phyloP scores from a whole-genome alignment of 2,329 filamentous ascomycete species.

The Hypoxylon sp. region DNA sequence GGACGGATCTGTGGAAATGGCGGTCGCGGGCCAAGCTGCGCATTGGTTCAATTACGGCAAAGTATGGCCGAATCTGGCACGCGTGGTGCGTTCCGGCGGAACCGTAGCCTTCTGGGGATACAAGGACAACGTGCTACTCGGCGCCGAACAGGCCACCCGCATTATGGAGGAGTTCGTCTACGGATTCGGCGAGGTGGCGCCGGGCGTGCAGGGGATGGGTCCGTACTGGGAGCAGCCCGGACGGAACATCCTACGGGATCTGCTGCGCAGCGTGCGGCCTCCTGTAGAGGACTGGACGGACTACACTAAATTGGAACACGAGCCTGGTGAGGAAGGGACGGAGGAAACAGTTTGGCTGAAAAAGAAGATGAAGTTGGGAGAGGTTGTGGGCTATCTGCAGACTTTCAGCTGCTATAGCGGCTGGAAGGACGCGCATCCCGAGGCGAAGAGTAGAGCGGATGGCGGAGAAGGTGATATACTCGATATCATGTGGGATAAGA shows the following conservation, averaged over 20 bases:
- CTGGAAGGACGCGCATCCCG: slow-evolving; percentile 69
- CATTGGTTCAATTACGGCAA: slow-evolving; percentile 73
- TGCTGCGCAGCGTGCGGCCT: slow-evolving; percentile 64
- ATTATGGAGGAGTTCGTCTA: slow-evolving; percentile 69
- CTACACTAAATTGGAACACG: slow-evolving; percentile 66
- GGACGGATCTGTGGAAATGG: slow-evolving; percentile 64
- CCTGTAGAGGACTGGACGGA: slow-evolving; percentile 64
- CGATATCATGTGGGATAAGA: slow-evolving; percentile 71
- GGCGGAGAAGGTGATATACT: slow-evolving; percentile 71
- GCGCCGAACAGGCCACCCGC: slow-evolving; percentile 62
- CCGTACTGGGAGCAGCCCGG: slow-evolving; percentile 72
- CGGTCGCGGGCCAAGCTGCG: slow-evolving; percentile 66
- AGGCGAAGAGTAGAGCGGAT: slow-evolving; percentile 59
- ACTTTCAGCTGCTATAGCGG: slow-evolving; percentile 70
- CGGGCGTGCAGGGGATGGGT: slow-evolving; percentile 63
- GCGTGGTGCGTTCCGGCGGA: slow-evolving; percentile 66
- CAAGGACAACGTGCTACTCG: slow-evolving; percentile 70
- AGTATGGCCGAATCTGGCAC: slow-evolving; percentile 66
- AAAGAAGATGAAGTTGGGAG: slow-evolving; percentile 65
- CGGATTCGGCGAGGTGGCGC: slow-evolving; percentile 58
- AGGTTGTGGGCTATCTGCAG: slow-evolving; percentile 70
- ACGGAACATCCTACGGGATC: slow-evolving; percentile 63
- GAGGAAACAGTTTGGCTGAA: slow-evolving; percentile 62
- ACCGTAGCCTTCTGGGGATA: slow-evolving; percentile 75
- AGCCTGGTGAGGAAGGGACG: slow-evolving; percentile 60